Base-by-base conservation (phyloP, 257 asterid genomes). In the Capsicum rhomboideum region DNA sequence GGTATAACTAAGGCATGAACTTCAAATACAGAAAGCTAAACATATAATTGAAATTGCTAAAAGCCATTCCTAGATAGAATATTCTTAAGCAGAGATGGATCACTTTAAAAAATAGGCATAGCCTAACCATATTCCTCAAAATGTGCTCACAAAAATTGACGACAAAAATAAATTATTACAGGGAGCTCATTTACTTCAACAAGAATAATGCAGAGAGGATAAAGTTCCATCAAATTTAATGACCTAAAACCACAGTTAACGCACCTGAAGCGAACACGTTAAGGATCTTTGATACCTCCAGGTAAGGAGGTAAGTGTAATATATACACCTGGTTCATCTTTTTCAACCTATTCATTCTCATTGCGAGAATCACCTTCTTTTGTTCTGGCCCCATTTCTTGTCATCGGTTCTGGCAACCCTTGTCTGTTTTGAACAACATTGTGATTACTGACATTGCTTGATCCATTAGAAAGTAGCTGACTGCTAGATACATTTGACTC, bases 221-320 rank as follows among this genome's bases (percentile, higher is more conserved):
- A 14, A 40, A 46, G 46, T 56, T 34, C 55, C 28, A 82, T 46
- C 75, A 37, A 64, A 59, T 18, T 8, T 40, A 16, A 10, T 67
- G 78, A 52, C 23, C 77, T 67, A 18, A 29, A 52, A 82, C 64
- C 56, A 50, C 52, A 77, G n/a, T 84, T 59, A 82, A 83, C 87
- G 80, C 89, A 96, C 99, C 99, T 96, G 98, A 96, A 96, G 87
- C 99, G 98, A 85, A 96, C 99, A 81, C 99, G 95, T 85, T 96
- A 94, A 82, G 94, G 92, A 85, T 96, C 99, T 84, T 93, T 96
- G 85, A 89, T 89, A 61, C 99, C 99, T 63, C 97, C 98, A 49
- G 98, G 93, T 85, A 96, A 90, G 84, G 98, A 92, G 84, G 98
- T 92, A 72, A 94, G 99, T 31, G 99, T 94, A 42, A 96, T 96